Evolutionary conservation across 352 stramenopile species (phyloP), one percentile per base, ranked within the genome.

Genomic region (Globisporangium iwayamae): DNA sequence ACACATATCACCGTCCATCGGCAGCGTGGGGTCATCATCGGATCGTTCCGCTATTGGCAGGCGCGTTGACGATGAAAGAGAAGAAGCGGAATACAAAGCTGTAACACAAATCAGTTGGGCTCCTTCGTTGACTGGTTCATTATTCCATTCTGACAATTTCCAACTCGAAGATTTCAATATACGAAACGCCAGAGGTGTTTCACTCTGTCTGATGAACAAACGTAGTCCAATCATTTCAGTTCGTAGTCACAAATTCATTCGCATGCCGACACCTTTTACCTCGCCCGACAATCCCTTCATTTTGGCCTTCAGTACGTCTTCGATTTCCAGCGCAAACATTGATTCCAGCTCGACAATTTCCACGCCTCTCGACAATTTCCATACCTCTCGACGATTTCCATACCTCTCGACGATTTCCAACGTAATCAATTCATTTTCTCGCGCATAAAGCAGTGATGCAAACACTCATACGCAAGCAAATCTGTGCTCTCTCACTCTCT

Each of bases 1-100:
- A 56, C 22, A 57, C n/a, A 57, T 63, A 55, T 45, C 57, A 56
- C 22, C 8, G 43, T 22, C 34, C 30, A 38, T 41, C 20, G 16
- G 20, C 22, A 64, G 25, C 32, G 14, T 10, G 16, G n/a, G 14
- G n/a, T 32, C 6, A 34, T 2, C 8, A 43, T 20, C 22, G 22
- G 28, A 41, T 56, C 6, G 4, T 39, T 56, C 5, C 13, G 48
- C 48, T 38, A 25, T 38, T 14, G 25, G 13, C 7, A 50, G 28
- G 36, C 11, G 34, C 34, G 34, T 39, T 48, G 3, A 48, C 8
- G n/a, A 25, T n/a, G 45, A 51, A 51, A 9, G 5, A 30, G 45
- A 51, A 50, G 45, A 50, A 30, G 46, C 30, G 43, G 43, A 48
- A 48, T 48, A 52, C 18, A 52, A 25, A 4, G 14, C 30, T 52